Evolutionary conservation across 805 yeast species (phyloP), one percentile per base, ranked within the genome.

Genomic region (Teunomyces funiuensis): DNA sequence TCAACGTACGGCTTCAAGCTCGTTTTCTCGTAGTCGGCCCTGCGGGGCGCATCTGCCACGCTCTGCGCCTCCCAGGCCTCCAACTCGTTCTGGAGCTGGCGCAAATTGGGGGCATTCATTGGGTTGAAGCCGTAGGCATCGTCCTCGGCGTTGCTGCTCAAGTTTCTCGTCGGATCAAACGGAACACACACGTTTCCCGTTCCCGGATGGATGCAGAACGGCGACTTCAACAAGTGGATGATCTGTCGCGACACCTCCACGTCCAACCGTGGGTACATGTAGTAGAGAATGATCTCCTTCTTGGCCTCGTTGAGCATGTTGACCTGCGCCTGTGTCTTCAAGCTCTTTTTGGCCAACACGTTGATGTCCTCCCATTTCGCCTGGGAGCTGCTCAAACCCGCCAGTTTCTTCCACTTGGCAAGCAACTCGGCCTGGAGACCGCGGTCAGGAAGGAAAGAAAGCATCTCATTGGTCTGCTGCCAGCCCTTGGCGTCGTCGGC

Each of bases 141-240:
- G 45, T 69, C 72, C 2, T 60, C 65, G 17, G 41, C 36, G 39
- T 65, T 58, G 14, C 53, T 56, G 6, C 64, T 56, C 26, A 70
- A 49, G 47, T 68, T 69, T 28, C 65, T 57, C 3, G 47, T 42
- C 1, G 83, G 81, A 51, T 79, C 80, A 48, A 79, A 84, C 0
- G 98, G 97, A 6, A 93, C 96, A 77, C 98, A 93, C 3, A 93
- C 86, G 54, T 87, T 85, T 6, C 97, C 97, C 0, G 99, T 93
- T 2, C 88, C 83, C 2, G 99, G 99, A 61, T 93, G 99, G 31
- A 93, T 82, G 69, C 98, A 91, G 61, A 93, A 93, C 13, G 99
- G 99, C 1, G 97, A 86, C 60, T 93, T 93, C 53, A 93, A 76
- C 65, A 93, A 81, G 70, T 93, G 99, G 65, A 83, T 88, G 55